Conservation (phyloP, 1,284 basidiomycete species). For the Takashimella koratensis region DNA sequence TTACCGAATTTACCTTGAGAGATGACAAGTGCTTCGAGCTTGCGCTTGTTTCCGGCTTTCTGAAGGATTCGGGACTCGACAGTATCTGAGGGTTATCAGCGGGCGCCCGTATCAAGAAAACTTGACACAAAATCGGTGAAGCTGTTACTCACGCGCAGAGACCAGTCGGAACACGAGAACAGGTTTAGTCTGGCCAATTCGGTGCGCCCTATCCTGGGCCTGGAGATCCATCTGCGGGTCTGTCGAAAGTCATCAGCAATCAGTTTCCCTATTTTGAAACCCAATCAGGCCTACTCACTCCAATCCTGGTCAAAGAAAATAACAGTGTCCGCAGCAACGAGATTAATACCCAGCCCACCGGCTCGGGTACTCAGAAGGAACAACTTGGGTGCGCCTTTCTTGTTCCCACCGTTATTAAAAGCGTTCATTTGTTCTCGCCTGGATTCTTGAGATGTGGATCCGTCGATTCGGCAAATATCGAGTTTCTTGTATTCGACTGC, state of each 20-base stretch:
- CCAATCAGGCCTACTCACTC: no score
- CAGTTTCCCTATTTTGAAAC: background rate
- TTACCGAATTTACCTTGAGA: slow-evolving; percentile 81
- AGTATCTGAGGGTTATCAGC: slow-evolving; percentile 54
- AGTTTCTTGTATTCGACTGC: slow-evolving; percentile 74
- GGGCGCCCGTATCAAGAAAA: no score
- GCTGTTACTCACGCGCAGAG: slow-evolving; percentile 54
- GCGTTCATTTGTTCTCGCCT: slow-evolving; percentile 77
- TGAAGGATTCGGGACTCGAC: slow-evolving; percentile 89
- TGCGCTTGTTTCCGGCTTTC: slow-evolving; percentile 78
- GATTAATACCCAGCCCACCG: slow-evolving; percentile 86
- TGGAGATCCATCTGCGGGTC: slow-evolving; percentile 96
- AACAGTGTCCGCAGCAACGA: slow-evolving; percentile 89
- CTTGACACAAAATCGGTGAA: background rate
- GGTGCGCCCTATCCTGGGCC: slow-evolving; percentile 91
- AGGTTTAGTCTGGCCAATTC: slow-evolving; percentile 87
- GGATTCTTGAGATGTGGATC: slow-evolving; percentile 69
- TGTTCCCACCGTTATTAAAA: slow-evolving; percentile 74
- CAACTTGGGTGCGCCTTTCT: slow-evolving; percentile 64
- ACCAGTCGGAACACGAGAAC: slow-evolving; percentile 86
- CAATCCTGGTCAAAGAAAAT: slow-evolving; percentile 95
- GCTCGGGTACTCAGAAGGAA: slow-evolving; percentile 91
- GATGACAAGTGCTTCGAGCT: slow-evolving; percentile 90
- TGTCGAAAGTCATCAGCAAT: slow-evolving; percentile 36
- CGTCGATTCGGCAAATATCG: slow-evolving; percentile 86